Evolutionary conservation across 2,329 filamentous ascomycete genomes (phyloP).

Genomic region (Microdochium bolleyi): DNA sequence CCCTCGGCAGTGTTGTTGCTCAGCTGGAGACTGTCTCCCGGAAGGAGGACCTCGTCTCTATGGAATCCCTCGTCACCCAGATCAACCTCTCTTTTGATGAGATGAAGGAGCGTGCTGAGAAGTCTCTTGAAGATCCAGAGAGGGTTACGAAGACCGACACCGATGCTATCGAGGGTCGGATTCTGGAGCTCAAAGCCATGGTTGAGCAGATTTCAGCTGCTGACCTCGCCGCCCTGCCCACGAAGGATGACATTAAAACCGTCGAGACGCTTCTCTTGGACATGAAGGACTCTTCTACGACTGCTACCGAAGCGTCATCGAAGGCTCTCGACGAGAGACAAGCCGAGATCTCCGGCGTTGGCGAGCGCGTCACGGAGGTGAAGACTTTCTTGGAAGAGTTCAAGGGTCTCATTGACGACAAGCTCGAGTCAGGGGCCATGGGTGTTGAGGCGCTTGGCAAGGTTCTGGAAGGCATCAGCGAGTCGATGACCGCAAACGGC

Average conservation of each 20-base stretch:
- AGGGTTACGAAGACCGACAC: slow-evolving; percentile 75
- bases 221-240: slow-evolving; percentile 62
- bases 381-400: slow-evolving; percentile 72
- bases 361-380: slow-evolving; percentile 71
- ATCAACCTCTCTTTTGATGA: slow-evolving; percentile 71
- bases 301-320: slow-evolving; percentile 63
- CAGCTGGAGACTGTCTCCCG: slow-evolving; percentile 64
- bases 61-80: slow-evolving; percentile 74
- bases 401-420: slow-evolving; percentile 66
- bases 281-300: slow-evolving; percentile 59
- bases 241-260: slow-evolving; percentile 67
- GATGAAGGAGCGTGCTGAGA: slow-evolving; percentile 49
- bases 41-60: slow-evolving; percentile 68
- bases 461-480: slow-evolving; percentile 57
- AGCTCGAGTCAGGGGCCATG: slow-evolving; percentile 66
- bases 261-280: slow-evolving; percentile 66
- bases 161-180: slow-evolving; percentile 71
- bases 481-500: slow-evolving; percentile 51
- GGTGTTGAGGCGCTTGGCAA: slow-evolving; percentile 68
- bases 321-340: slow-evolving; percentile 80
- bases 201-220: slow-evolving; percentile 67
- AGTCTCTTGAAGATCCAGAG: slow-evolving; percentile 47
- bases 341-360: slow-evolving; percentile 70
- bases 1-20: slow-evolving; percentile 56
- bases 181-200: slow-evolving; percentile 75